A percentile compares a stretch with the other conserved stretches of the same genome.
phyloP scores from a whole-genome alignment of 371 early-diverging fungal species.

The Coemansia sp. region DNA sequence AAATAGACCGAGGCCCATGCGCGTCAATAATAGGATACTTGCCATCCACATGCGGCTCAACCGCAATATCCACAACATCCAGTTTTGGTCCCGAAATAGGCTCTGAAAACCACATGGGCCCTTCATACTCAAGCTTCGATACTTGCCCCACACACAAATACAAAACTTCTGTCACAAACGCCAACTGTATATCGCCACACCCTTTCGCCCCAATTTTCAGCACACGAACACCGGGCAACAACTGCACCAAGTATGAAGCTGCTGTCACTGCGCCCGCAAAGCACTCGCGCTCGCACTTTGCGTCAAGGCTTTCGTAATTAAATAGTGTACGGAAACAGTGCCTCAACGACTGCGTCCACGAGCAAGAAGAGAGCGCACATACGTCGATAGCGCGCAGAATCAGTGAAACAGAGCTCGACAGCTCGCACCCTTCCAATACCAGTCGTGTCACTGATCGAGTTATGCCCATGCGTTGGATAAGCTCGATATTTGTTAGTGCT shows the following conservation, averaged over 20 bases:
- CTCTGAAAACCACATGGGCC: neutral
- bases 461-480: neutral
- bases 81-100: neutral
- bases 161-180: neutral
- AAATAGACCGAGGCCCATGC: no score
- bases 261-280: neutral
- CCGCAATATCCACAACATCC: neutral
- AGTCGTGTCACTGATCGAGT: neutral
- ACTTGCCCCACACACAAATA: neutral
- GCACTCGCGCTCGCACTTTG: neutral
- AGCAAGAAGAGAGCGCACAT: neutral
- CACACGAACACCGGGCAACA: neutral
- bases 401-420: neutral
- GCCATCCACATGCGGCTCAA: neutral
- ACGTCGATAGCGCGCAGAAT: neutral
- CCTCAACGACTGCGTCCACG: neutral
- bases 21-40: no score
- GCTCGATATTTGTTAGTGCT: neutral
- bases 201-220: neutral
- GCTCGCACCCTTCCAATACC: neutral
- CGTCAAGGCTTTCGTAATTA: neutral
- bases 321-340: neutral
- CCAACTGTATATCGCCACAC: neutral
- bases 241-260: neutral
- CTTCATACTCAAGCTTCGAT: neutral